Base-by-base conservation (phyloP, 352 stramenopile genomes). In the Globisporangium acanthophoron region DNA sequence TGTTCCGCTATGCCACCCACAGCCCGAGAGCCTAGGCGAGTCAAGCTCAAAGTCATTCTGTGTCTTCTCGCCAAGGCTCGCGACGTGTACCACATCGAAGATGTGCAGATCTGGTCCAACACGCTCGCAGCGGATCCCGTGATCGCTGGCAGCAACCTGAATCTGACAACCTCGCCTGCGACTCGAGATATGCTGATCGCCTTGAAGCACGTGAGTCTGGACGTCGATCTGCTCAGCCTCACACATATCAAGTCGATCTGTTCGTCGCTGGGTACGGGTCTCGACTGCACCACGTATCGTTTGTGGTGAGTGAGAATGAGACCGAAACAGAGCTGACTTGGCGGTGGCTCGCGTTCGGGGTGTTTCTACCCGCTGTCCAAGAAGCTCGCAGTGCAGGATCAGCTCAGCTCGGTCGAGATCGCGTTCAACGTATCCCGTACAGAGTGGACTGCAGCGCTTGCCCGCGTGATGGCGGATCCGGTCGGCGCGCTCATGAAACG, bases 311-410 rank as follows among this genome's bases (percentile, higher is more conserved):
- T 21, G 4, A 52, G 8, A 27, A 59, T 11, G 16, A 3, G 21
- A 9, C 5, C 3, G 11, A 49, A 15, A 33, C 35, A 29, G 13
- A 41, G 24, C 6, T 54, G 35, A 40, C 33, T 37, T 62, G 56
- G 56, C 37, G 56, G 35, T 62, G 56, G 56, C 33, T 62, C 40
- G 56, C 47, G 31, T 56, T 62, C 37, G 47, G 35, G 13, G 13
- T 62, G 12, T 62, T 62, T 62, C 47, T 62, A 50, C 29, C 56
- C 47, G 9, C 37, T 47, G 16, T 62, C 56, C 7, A 41, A 47
- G 40, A 55, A 33, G 40, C 31, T 62, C 29, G 20, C 27, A 11
- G 35, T 18, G 1, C 13, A 9, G 9, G 37, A 50, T 37, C 48
- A 49, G 37, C 48, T 62, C 29, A 18, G 16, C 37, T 43, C 40